Percentiles rank a stretch among this genome's conserved stretches.
These are phyloP conservation scores for Babesia ovis DNA, from an alignment of 169 alveolate genomes.

Conservation along the genomic window DNA sequence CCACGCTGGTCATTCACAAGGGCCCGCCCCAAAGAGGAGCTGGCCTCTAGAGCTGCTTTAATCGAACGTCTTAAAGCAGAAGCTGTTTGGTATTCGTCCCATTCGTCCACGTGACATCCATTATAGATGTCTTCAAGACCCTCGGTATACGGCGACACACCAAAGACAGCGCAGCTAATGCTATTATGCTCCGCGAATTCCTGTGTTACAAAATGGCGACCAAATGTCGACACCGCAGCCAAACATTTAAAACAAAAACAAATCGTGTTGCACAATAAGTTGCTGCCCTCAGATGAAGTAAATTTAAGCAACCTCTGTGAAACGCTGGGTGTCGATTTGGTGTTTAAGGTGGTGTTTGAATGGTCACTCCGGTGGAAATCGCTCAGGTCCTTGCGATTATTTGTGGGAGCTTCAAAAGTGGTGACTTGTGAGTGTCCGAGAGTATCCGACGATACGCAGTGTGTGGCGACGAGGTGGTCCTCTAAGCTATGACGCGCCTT, in stretches of 20 bases:
- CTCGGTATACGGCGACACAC: slow-evolving; percentile 2
- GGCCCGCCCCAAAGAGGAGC: slow-evolving; percentile 32
- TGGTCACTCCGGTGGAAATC: slow-evolving; percentile 1
- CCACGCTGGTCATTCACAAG: slow-evolving; percentile 5
- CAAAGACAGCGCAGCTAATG: slow-evolving; percentile 18
- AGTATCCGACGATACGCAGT: slow-evolving; percentile 32
- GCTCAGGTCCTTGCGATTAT: slow-evolving; percentile 6
- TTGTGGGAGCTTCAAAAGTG: slow-evolving; percentile 21
- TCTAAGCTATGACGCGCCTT: slow-evolving; percentile 24
- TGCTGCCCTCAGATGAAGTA: too few species aligned
- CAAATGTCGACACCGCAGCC: slow-evolving; percentile 20
- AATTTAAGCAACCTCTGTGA: slow-evolving; percentile 28
- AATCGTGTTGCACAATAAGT: background rate
- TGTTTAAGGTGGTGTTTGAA: slow-evolving; percentile 15
- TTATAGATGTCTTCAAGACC: slow-evolving; percentile 21
- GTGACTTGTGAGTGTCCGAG: slow-evolving; percentile 25
- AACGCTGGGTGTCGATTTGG: slow-evolving; percentile 24
- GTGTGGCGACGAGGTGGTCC: slow-evolving; percentile 28
- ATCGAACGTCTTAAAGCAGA: slow-evolving; percentile 53
- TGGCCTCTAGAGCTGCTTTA: slow-evolving; percentile 53
- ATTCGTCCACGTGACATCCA: slow-evolving; percentile 30
- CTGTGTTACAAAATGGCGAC: slow-evolving; percentile 12
- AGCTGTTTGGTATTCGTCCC: slow-evolving; percentile 41
- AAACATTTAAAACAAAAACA: slow-evolving; percentile 30
- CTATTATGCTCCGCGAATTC: slow-evolving; percentile 29